Base-by-base conservation (phyloP, 352 stramenopile species). In the Pythium myriotylum region DNA sequence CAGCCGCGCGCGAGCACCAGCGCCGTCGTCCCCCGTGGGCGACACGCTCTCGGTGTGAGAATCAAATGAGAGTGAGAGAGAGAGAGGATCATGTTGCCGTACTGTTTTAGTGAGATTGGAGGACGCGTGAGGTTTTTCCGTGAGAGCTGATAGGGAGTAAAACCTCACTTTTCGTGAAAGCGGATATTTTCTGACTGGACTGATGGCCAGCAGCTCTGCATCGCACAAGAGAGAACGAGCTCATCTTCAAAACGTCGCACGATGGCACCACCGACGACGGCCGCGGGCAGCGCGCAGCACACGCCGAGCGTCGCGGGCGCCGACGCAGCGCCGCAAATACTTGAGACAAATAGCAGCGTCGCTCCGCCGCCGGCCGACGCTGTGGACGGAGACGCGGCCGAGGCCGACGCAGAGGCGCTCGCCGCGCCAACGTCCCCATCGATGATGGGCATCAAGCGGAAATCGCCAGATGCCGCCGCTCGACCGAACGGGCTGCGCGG, bases 141-240 rank as follows among this genome's bases (percentile, higher is more conserved):
- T n/a, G 56, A 63, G 27, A 63, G 22, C 16, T 37, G 2, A 62
- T 35, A 35, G 29, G 29, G n/a, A 35, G 10, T 62, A 42, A 29
- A 42, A 26, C 39, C 6, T 32, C 23, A 6, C 10, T 1, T 52
- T 42, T 4, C 51, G 55, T 24, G 45, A 56, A 64, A 50, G 26
- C 29, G 3, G 4, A 59, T 54, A 59, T 66, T 59, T 66, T 66
- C 59, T 64, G 47, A 46, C 57, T 51, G 37, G 39, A 64, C 40
- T 58, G 57, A 58, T 63, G 56, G 46, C 26, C 6, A n/a, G 2
- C 2, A 10, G 6, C 2, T n/a, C 3, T 12, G 9, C 35, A 67
- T 67, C 59, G 33, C 26, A 55, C 39, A 35, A 67, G 41, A 67
- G 59, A 67, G 61, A 67, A 67, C 39, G 3, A 20, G 17, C 4